Percentiles rank a stretch among this genome's conserved stretches.
Conservation (phyloP, 306 rosid genomes). For the Fragaria nilgerrensis region DNA sequence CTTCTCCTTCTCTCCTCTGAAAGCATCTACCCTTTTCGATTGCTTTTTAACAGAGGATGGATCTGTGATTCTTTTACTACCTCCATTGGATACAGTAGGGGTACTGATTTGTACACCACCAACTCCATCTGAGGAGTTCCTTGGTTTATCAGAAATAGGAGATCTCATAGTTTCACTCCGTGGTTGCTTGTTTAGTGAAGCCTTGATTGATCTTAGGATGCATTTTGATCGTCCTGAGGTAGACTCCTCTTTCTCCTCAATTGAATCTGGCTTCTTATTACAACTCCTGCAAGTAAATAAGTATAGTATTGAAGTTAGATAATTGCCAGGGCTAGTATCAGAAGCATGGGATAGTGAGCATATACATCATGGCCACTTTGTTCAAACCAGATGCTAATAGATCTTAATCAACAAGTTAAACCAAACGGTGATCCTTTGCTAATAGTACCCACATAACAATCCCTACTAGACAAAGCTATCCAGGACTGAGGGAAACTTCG, state of each 20-base stretch:
- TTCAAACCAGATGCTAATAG: background rate
- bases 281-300: slow-evolving; percentile 46
- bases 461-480: background rate
- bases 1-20: slow-evolving; percentile 60
- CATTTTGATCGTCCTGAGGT: slow-evolving; percentile 74
- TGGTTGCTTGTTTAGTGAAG: slow-evolving; percentile 68
- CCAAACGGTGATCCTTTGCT: background rate
- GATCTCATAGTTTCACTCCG: slow-evolving; percentile 68
- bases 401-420: background rate
- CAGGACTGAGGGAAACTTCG: background rate
- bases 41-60: slow-evolving; percentile 42
- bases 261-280: slow-evolving; percentile 46
- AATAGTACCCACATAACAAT: background rate
- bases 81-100: slow-evolving; percentile 46
- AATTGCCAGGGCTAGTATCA: background rate
- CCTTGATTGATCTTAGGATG: slow-evolving; percentile 76
- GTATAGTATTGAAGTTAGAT: background rate
- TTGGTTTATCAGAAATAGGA: slow-evolving; percentile 55
- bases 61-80: slow-evolving; percentile 52
- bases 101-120: slow-evolving; percentile 36
- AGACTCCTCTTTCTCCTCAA: slow-evolving; percentile 48
- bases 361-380: background rate
- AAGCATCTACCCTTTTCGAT: slow-evolving; percentile 50
- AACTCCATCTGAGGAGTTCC: slow-evolving; percentile 63
- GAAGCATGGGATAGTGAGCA: background rate